phyloP scores from a whole-genome alignment of 495 filamentous ascomycete species.

The Trichoderma virens region DNA sequence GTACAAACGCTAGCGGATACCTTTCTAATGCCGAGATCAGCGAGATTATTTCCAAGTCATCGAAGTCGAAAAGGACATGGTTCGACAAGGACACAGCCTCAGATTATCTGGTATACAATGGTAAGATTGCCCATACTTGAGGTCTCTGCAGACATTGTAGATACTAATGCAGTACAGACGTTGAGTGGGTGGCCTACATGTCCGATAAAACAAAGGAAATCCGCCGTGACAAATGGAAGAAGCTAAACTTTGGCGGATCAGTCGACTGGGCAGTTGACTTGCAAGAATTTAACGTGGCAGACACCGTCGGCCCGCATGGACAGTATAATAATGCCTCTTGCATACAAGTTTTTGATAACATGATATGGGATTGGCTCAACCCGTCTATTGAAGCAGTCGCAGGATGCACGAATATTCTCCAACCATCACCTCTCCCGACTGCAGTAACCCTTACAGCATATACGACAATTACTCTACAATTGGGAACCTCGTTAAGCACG shows the following conservation, averaged over 20 bases:
- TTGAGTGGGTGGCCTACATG: constrained; percentile 36
- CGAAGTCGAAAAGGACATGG: constrained; percentile 3
- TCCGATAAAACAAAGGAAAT: constrained; percentile 17
- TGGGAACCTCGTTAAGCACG: too few relatives aligned
- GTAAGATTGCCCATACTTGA: constrained; percentile 19
- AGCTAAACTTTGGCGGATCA: constrained; percentile 25
- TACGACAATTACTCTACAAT: too few relatives aligned
- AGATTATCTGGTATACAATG: constrained; percentile 18
- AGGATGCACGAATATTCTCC: too few relatives aligned
- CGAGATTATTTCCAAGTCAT: constrained; percentile 16
- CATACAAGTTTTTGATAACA: too few relatives aligned
- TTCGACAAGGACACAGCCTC: constrained; percentile 22
- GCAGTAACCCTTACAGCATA: too few relatives aligned
- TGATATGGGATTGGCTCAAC: too few relatives aligned
- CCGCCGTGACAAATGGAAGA: constrained; percentile 19
- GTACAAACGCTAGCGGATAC: constrained; percentile 30
- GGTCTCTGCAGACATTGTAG: too few relatives aligned
- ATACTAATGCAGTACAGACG: constrained; percentile 21
- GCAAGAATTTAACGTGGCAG: constrained; percentile 3
- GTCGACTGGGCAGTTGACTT: constrained; percentile 38
- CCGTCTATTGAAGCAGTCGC: too few relatives aligned
- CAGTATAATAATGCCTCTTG: too few relatives aligned
- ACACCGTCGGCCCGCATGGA: too few relatives aligned
- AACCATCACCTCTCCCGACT: too few relatives aligned
- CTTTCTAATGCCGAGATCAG: constrained; percentile 30